These are phyloP conservation scores for Chlamydomonas incerta DNA, from an alignment of 139 green algal genomes.

Conservation along the genomic window DNA sequence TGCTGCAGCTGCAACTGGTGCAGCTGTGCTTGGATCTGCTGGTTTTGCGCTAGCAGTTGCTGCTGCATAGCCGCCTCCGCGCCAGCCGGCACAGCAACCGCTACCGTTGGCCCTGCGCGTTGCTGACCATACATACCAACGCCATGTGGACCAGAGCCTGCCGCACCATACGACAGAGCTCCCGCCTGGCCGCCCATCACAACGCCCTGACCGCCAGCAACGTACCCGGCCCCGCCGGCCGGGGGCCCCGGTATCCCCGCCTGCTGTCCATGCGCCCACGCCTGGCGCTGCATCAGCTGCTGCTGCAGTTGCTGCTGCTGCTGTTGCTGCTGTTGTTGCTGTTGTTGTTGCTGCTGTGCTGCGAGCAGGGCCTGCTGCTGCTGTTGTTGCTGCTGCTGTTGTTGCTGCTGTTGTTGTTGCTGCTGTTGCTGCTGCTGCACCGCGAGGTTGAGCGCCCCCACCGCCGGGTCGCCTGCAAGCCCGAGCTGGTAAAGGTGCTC, in stretches of 20 bases:
- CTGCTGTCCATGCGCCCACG: not conserved
- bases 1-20: not conserved
- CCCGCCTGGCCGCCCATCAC: too few relatives aligned
- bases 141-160: not conserved
- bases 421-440: not conserved
- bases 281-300: not conserved
- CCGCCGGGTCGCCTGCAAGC: not conserved
- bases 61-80: not conserved
- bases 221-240: not conserved
- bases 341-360: not conserved
- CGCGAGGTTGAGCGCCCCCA: not conserved
- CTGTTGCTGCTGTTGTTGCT: slow-evolving; percentile 3
- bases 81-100: not conserved
- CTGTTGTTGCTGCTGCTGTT: not conserved
- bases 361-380: not conserved
- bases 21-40: not conserved
- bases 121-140: not conserved
- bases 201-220: not conserved
- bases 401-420: not conserved
- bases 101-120: not conserved
- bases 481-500: not conserved
- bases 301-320: not conserved
- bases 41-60: not conserved
- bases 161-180: not conserved
- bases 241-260: too few relatives aligned